phyloP scores from a whole-genome alignment of 768 basidiomycete species.

The Macrolepiota dolichaula region DNA sequence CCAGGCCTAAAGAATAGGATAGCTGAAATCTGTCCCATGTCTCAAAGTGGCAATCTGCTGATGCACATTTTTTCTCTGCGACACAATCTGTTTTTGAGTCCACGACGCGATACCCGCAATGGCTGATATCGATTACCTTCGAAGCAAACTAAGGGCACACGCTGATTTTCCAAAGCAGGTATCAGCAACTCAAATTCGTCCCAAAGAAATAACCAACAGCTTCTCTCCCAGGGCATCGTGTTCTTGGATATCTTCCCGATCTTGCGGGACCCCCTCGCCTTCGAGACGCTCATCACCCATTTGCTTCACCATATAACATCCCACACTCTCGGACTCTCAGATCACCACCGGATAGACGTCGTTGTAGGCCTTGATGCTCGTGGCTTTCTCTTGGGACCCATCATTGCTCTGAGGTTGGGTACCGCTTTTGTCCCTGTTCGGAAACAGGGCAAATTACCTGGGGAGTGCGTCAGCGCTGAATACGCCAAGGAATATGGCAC shows the following conservation, averaged over 20 bases:
- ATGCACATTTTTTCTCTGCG: not conserved
- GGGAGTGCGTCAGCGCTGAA: slow-evolving; percentile 64
- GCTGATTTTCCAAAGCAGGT: slow-evolving; percentile 92
- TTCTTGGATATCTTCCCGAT: slow-evolving; percentile 97
- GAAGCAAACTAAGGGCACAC: slow-evolving; percentile 54
- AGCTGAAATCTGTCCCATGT: not conserved
- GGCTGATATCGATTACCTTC: slow-evolving; percentile 76
- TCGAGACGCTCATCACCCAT: slow-evolving; percentile 90
- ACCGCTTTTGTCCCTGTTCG: slow-evolving; percentile 96
- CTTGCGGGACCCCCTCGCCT: slow-evolving; percentile 78
- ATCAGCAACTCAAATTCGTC: slow-evolving; percentile 7
- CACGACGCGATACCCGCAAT: slow-evolving; percentile 31
- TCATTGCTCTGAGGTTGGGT: slow-evolving; percentile 85
- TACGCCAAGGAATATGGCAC: slow-evolving; percentile 93
- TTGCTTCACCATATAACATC: slow-evolving; percentile 83
- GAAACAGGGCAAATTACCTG: slow-evolving; percentile 94
- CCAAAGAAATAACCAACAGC: not conserved
- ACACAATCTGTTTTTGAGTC: not conserved
- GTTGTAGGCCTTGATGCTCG: slow-evolving; percentile 95
- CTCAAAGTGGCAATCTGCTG: not conserved
- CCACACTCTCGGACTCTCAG: slow-evolving; percentile 59
- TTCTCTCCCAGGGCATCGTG: slow-evolving; percentile 63
- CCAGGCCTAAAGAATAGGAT: too few relatives aligned
- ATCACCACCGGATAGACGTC: slow-evolving; percentile 76
- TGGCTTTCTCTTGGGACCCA: slow-evolving; percentile 92